Evolutionary conservation across 768 basidiomycete genomes (phyloP).

Genomic region (Lactifluus hygrophoroides): DNA sequence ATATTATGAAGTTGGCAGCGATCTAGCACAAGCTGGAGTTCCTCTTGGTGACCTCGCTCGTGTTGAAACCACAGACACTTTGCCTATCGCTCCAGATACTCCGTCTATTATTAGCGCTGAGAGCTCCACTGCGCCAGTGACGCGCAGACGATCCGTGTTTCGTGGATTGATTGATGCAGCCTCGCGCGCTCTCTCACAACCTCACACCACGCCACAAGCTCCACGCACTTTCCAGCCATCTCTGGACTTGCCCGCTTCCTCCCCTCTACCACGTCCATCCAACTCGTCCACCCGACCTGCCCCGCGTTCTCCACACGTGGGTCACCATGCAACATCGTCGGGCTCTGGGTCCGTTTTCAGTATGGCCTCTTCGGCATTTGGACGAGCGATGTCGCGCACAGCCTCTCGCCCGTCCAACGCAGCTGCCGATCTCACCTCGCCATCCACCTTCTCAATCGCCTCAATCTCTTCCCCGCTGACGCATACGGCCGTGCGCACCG

Average conservation of each 20-base stretch:
- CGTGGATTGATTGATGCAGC: conserved; percentile 23
- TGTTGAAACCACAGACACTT: conserved; percentile 14
- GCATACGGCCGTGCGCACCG: conserved; percentile 63
- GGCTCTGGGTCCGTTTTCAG: conserved; percentile 32
- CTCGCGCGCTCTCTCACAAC: conserved; percentile 14
- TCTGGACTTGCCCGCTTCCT: background rate
- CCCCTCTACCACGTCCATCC: conserved; percentile 9
- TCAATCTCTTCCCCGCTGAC: conserved; percentile 71
- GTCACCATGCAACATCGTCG: conserved; percentile 29
- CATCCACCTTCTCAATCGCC: conserved; percentile 61
- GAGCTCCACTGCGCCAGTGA: background rate
- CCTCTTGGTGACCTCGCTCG: conserved; percentile 7
- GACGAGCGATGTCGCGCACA: conserved; percentile 41
- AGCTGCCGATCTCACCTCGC: conserved; percentile 39
- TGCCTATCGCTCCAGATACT: conserved; percentile 10
- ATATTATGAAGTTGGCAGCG: conserved; percentile 48
- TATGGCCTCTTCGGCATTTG: conserved; percentile 31
- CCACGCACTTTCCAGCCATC: background rate
- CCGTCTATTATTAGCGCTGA: background rate
- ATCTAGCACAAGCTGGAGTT: conserved; percentile 19
- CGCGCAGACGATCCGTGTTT: conserved; percentile 39
- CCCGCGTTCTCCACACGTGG: conserved; percentile 19
- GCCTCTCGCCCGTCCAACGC: conserved; percentile 34
- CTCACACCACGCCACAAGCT: background rate
- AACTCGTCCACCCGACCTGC: conserved; percentile 10